A percentile compares a stretch with the other conserved stretches of the same genome.
phyloP scores from a whole-genome alignment of 2,329 filamentous ascomycete species.

The Clarireedia paspali region DNA sequence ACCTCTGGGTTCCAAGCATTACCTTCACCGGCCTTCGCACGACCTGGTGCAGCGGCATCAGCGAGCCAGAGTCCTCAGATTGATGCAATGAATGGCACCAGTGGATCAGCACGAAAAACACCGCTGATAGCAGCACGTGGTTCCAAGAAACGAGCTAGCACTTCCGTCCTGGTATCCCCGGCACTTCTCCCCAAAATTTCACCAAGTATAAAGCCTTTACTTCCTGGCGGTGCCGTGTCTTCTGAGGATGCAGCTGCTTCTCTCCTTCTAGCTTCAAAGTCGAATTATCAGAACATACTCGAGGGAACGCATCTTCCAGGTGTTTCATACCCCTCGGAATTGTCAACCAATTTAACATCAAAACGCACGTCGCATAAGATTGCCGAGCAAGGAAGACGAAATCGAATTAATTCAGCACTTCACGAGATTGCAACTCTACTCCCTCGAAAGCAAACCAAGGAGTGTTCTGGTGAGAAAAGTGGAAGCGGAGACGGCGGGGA shows the following conservation, averaged over 20 bases:
- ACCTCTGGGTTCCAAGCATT: constrained; percentile 32
- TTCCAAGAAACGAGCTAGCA: constrained; percentile 63
- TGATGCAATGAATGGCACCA: constrained; percentile 45
- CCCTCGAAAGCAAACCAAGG: constrained; percentile 46
- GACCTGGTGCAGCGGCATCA: constrained; percentile 34
- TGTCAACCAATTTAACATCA: constrained; percentile 89
- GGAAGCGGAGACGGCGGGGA: constrained; percentile 39
- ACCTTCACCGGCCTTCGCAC: constrained; percentile 38
- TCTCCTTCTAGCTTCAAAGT: constrained; percentile 84
- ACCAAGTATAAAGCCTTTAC: constrained; percentile 84
- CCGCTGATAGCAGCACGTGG: constrained; percentile 46
- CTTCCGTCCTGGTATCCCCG: constrained; percentile 73
- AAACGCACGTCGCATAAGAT: constrained; percentile 98
- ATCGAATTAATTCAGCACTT: constrained; percentile 89
- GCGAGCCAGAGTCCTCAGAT: constrained; percentile 45
- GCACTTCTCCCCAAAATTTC: constrained; percentile 85
- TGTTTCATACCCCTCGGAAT: constrained; percentile 79
- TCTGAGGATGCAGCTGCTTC: constrained; percentile 48
- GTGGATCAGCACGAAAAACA: constrained; percentile 38
- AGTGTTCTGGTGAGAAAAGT: constrained; percentile 30
- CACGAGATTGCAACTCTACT: constrained; percentile 84
- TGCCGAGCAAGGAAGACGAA: constrained; percentile 89
- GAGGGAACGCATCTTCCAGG: constrained; percentile 89
- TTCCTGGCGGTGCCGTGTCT: constrained; percentile 53
- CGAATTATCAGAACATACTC: constrained; percentile 95